A percentile compares a stretch with the other conserved stretches of the same genome.
phyloP scores from a whole-genome alignment of 148 eudicot genomes.

The Pharnaceum exiguum region DNA sequence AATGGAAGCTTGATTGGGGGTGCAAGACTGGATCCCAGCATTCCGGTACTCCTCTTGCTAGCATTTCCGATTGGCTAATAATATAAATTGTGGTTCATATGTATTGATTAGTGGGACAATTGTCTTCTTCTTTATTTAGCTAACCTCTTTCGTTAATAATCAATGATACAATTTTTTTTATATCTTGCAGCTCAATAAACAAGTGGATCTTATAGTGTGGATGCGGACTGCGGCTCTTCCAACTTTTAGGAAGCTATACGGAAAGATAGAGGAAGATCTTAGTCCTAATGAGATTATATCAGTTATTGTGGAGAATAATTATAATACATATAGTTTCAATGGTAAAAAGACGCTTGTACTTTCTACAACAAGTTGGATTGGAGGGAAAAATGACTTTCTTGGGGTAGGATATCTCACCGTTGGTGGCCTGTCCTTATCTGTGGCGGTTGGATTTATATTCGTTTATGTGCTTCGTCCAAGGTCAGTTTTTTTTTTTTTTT shows the following conservation, averaged over 20 bases:
- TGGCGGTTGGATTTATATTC: constrained; percentile 52
- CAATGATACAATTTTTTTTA: neutral
- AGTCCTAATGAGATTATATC: constrained; percentile 43
- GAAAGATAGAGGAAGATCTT: constrained; percentile 68
- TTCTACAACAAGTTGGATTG: constrained; percentile 89
- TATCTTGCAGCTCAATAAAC: constrained; percentile 61
- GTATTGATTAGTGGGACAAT: no score
- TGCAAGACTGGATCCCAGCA: constrained; percentile 54
- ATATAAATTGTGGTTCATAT: no score
- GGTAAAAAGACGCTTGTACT: constrained; percentile 74
- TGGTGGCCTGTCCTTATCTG: constrained; percentile 59
- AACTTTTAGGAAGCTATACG: constrained; percentile 78
- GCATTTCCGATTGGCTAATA: neutral
- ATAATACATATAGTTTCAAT: constrained; percentile 73
- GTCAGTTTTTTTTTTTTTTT: constrained; percentile 23
- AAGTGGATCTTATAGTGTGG: constrained; percentile 97
- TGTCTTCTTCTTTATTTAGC: no score
- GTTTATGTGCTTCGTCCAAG: constrained; percentile 67
- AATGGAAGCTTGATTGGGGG: constrained; percentile 56
- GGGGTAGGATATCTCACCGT: constrained; percentile 65
- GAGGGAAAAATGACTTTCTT: constrained; percentile 70
- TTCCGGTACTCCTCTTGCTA: constrained; percentile 46
- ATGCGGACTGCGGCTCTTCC: constrained; percentile 95
- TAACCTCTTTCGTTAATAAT: no score
- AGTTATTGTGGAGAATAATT: constrained; percentile 69